Conservation (phyloP, 1,284 basidiomycete species). For the Rhodofomes roseus region DNA sequence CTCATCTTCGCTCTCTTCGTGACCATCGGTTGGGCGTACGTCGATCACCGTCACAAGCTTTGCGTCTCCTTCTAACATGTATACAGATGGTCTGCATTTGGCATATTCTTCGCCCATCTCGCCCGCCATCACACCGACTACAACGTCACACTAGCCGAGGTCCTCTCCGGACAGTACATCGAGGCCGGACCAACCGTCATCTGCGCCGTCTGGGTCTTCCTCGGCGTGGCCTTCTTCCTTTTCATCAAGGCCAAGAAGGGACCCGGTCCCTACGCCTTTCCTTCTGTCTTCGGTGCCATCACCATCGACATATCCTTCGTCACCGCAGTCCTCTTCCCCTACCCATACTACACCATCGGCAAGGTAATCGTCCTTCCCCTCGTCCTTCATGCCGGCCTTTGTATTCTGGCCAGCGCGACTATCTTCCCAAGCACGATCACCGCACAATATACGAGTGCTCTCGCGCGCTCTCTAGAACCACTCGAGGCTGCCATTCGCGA, state of each 20-base stretch:
- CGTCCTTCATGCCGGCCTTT: slow-evolving; percentile 55
- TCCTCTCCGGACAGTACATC: slow-evolving; percentile 51
- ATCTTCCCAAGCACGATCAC: slow-evolving; percentile 72
- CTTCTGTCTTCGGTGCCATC: slow-evolving; percentile 56
- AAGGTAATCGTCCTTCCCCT: slow-evolving; percentile 56
- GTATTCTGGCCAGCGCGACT: slow-evolving; percentile 48
- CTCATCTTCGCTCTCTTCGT: slow-evolving; percentile 54
- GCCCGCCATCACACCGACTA: slow-evolving; percentile 47
- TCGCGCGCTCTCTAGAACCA: slow-evolving; percentile 51
- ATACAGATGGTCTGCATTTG: slow-evolving; percentile 63
- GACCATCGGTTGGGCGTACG: slow-evolving; percentile 60
- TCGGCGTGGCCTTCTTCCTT: slow-evolving; percentile 58
- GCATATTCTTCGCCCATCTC: slow-evolving; percentile 59
- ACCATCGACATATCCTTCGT: slow-evolving; percentile 59
- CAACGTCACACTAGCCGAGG: slow-evolving; percentile 32
- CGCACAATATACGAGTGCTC: slow-evolving; percentile 52
- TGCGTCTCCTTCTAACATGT: not conserved
- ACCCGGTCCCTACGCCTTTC: slow-evolving; percentile 63
- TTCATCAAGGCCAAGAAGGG: slow-evolving; percentile 62
- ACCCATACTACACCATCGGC: slow-evolving; percentile 58
- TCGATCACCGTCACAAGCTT: slow-evolving; percentile 15
- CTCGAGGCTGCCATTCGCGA: slow-evolving; percentile 44
- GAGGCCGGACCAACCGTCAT: slow-evolving; percentile 63
- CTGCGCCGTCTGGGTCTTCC: slow-evolving; percentile 60
- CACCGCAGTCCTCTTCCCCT: slow-evolving; percentile 62